Conservation (phyloP, 257 asterid species). For the Leptodermis oblonga region DNA sequence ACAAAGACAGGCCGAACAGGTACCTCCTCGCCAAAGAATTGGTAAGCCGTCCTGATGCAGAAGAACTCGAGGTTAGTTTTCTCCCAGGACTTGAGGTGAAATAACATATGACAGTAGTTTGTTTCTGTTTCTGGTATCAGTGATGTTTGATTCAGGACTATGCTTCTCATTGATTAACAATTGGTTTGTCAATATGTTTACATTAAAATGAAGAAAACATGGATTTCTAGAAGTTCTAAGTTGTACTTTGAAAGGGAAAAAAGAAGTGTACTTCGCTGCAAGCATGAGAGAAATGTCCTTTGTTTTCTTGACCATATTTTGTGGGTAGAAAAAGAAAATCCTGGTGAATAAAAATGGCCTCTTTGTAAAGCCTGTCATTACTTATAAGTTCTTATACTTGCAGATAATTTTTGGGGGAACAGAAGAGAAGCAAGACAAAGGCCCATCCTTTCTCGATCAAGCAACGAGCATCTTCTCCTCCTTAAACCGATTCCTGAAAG, state of each 20-base stretch:
- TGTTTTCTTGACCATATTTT: not conserved
- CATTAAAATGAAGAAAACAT: not conserved
- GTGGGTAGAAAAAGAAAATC: not conserved
- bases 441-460: constrained; percentile 64
- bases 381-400: not conserved
- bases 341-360: not conserved
- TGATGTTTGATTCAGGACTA: not conserved
- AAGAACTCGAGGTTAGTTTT: constrained; percentile 81
- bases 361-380: not conserved
- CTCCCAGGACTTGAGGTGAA: constrained; percentile 3
- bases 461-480: constrained; percentile 84
- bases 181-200: not conserved
- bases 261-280: not conserved
- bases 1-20: constrained; percentile 80
- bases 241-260: not conserved
- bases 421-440: constrained; percentile 45
- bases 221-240: not conserved
- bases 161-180: not conserved
- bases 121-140: not conserved
- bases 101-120: not conserved
- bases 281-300: not conserved
- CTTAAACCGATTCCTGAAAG: constrained; percentile 76
- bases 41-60: constrained; percentile 73
- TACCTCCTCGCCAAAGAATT: constrained; percentile 81
- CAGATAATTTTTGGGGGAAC: constrained; percentile 74